Percentiles rank a stretch among this genome's conserved stretches.
These are phyloP conservation scores for Turnera subulata DNA, from an alignment of 345 rosid species.

Conservation along the genomic window DNA sequence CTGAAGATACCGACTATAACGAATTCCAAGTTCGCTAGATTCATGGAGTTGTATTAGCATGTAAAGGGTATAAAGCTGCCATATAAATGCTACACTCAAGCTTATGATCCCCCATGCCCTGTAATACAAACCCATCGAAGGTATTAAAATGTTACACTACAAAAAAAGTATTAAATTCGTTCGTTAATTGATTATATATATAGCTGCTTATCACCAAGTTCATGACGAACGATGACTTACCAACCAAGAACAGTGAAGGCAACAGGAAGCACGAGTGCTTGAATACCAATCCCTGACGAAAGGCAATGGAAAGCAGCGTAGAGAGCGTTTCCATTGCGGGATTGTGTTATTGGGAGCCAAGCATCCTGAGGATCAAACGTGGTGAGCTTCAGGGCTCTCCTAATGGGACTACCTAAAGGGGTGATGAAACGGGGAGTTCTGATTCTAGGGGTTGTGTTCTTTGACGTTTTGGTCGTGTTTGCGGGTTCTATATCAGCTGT, in stretches of 20 bases:
- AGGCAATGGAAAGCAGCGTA: conserved; percentile 83
- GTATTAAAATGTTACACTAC: background rate
- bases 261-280: conserved; percentile 85
- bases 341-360: conserved; percentile 94
- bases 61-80: conserved; percentile 80
- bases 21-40: conserved; percentile 41
- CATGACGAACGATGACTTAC: no score
- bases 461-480: conserved; percentile 28
- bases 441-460: conserved; percentile 37
- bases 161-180: background rate
- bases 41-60: conserved; percentile 82
- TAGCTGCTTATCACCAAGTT: no score
- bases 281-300: conserved; percentile 79
- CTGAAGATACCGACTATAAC: conserved; percentile 69
- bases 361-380: conserved; percentile 67
- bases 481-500: conserved; percentile 34
- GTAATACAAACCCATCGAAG: no score
- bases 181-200: no score
- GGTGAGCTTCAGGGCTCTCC: conserved; percentile 48
- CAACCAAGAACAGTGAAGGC: conserved; percentile 85
- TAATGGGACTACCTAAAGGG: conserved; percentile 54
- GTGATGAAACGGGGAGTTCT: conserved; percentile 60
- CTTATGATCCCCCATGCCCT: conserved; percentile 75
- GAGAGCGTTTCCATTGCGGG: conserved; percentile 70
- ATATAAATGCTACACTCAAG: conserved; percentile 52